Conservation (phyloP, 192 early-diverging fungal genomes). For the Allomyces arbusculus region DNA sequence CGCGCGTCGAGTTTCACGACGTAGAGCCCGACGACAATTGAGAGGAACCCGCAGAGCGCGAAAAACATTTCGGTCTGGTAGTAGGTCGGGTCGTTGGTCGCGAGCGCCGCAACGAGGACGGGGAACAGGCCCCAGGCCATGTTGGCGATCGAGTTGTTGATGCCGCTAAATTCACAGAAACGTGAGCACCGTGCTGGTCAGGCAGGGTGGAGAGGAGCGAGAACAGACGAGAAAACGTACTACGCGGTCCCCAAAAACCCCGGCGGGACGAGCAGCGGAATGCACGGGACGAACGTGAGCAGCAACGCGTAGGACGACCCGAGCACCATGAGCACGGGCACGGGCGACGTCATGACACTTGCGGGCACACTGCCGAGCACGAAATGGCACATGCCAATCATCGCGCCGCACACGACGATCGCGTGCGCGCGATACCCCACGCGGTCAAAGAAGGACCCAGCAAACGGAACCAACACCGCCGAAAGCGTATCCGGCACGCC, state of each 20-base stretch:
- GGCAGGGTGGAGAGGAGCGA: conserved; percentile 1
- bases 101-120: conserved; percentile 26
- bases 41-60: background rate
- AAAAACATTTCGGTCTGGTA: conserved; percentile 7
- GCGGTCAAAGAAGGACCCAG: conserved; percentile 26
- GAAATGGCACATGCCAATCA: conserved; percentile 21
- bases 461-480: conserved; percentile 27
- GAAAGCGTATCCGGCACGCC: conserved; percentile 31
- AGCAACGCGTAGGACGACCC: conserved; percentile 25
- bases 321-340: conserved; percentile 21
- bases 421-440: conserved; percentile 22
- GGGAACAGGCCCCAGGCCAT: conserved; percentile 28
- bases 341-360: conserved; percentile 10
- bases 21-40: background rate
- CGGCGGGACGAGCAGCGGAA: conserved; percentile 23
- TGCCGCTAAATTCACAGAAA: no score
- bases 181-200: conserved; percentile 5
- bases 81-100: conserved; percentile 17
- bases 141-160: conserved; percentile 26
- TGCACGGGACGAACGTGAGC: conserved; percentile 25
- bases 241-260: conserved; percentile 20
- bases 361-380: conserved; percentile 13
- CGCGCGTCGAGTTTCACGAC: background rate
- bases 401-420: conserved; percentile 18
- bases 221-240: background rate